Conservation (phyloP, 371 early-diverging fungal genomes). For the Saksenaea vasiformis region DNA sequence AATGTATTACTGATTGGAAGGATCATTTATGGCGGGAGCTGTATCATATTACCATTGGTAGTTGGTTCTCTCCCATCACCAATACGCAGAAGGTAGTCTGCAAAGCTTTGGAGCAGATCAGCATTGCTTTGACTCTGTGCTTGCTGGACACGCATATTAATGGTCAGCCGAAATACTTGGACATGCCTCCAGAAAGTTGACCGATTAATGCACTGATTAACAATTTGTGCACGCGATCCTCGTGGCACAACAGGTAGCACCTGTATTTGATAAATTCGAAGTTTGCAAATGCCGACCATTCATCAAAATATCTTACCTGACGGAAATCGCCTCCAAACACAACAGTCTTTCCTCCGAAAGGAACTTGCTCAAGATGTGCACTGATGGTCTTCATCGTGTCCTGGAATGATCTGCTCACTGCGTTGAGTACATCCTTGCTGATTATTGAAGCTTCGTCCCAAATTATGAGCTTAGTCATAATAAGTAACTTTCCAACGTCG, state of each 20-base stretch:
- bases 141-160: constrained; percentile 19
- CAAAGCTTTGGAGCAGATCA: constrained; percentile 6
- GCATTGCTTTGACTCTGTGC: not conserved
- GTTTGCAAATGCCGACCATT: not conserved
- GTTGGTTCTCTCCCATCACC: too few relatives aligned
- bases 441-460: constrained; percentile 42
- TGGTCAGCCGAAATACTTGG: not conserved
- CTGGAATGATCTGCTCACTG: constrained; percentile 20
- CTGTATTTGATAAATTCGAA: not conserved
- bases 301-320: not conserved
- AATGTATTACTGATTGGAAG: too few relatives aligned
- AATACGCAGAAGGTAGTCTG: constrained; percentile 5
- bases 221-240: constrained; percentile 9
- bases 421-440: constrained; percentile 19
- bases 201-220: not conserved
- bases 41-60: constrained; percentile 1
- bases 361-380: constrained; percentile 13
- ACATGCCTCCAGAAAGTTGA: constrained; percentile 4
- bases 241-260: not conserved
- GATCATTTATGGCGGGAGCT: not conserved
- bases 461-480: constrained; percentile 19
- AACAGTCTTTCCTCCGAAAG: constrained; percentile 31
- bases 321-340: constrained; percentile 20
- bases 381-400: constrained; percentile 18
- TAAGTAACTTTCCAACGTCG: too few relatives aligned